These are phyloP conservation scores for thale cress (Arabidopsis thaliana) DNA, from an alignment of 345 rosid genomes.

Conservation along the genomic window TAIR10.1 NC_003074.8:8222501-8223000, in stretches of 20 bases:
- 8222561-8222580: background rate
- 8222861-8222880: conserved; percentile 1
- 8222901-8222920: conserved; percentile 28
- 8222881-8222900: background rate
- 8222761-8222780: conserved; percentile 25
- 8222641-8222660: conserved; percentile 6
- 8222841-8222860: conserved; percentile 11
- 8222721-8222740: conserved; percentile 17
- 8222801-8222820: conserved; percentile 12
- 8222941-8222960: background rate
- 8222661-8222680: conserved; percentile 14
- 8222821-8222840: conserved; percentile 21
- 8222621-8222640: conserved; percentile 11
- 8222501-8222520: background rate
- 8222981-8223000: background rate
- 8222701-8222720: conserved; percentile 1
- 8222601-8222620: background rate
- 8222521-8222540: background rate
- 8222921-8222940: background rate
- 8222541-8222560: background rate
- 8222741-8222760: background rate
- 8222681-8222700: conserved; percentile 25
- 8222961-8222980: background rate
- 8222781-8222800: background rate
- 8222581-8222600: conserved; percentile 2